Percentiles rank a stretch among this genome's conserved stretches.
Conservation (phyloP, 257 asterid species). For the Pogostemon cablin region DNA sequence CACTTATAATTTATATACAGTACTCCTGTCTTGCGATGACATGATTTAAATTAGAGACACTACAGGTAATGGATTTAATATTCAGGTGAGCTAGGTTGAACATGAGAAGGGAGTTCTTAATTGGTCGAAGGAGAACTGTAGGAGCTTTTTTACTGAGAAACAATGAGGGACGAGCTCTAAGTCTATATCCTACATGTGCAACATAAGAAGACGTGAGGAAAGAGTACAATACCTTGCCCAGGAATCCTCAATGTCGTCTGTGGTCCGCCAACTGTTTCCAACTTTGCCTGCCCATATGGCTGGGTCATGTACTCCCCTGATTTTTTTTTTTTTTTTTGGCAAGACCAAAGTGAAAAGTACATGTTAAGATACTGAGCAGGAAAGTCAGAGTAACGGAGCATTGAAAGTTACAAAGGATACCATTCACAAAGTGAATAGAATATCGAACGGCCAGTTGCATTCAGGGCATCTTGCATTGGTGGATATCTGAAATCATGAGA, state of each 20-base stretch:
- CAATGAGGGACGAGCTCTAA: neutral
- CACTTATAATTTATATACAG: neutral
- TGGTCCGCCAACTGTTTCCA: slow-evolving; percentile 98
- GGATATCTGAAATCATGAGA: slow-evolving; percentile 67
- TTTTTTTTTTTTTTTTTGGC: slow-evolving; percentile 19
- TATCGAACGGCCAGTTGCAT: slow-evolving; percentile 78
- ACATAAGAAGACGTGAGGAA: slow-evolving; percentile 23
- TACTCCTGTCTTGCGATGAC: neutral
- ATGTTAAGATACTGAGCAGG: neutral
- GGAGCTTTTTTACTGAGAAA: neutral
- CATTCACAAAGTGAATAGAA: slow-evolving; percentile 96
- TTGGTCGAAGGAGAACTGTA: neutral
- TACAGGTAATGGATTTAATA: neutral
- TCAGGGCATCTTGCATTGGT: slow-evolving; percentile 96
- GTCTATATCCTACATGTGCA: neutral
- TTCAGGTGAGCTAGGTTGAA: neutral
- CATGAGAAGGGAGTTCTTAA: neutral
- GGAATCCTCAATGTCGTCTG: slow-evolving; percentile 90
- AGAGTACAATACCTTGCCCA: slow-evolving; percentile 79
- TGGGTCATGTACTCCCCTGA: slow-evolving; percentile 91
- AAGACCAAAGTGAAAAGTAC: slow-evolving; percentile 29
- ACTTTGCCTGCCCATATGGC: slow-evolving; percentile 88
- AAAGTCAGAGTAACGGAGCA: neutral
- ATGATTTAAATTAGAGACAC: neutral
- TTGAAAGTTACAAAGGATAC: slow-evolving; percentile 39